Conservation (phyloP, 495 filamentous ascomycete species). For the Copromyces sp. region DNA sequence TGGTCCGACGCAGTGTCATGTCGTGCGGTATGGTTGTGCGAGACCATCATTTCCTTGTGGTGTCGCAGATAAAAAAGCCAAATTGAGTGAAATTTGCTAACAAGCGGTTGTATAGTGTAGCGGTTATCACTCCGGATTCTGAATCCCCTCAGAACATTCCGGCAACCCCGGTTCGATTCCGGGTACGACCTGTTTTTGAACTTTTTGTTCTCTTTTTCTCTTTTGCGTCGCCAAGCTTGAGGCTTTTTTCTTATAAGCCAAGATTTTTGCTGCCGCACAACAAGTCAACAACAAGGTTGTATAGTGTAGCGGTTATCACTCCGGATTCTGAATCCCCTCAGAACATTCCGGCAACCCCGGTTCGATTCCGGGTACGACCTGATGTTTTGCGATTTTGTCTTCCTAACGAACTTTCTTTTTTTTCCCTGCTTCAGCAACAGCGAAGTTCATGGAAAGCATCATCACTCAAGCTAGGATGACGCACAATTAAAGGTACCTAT, state of each 20-base stretch:
- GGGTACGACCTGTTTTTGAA: constrained; percentile 18
- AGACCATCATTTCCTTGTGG: neutral
- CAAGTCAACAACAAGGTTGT: neutral
- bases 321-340: neutral
- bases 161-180: constrained; percentile 26
- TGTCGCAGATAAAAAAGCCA: neutral
- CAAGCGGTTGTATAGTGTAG: neutral
- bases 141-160: neutral
- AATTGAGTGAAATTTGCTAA: neutral
- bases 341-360: constrained; percentile 19
- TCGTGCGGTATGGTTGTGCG: neutral
- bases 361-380: constrained; percentile 27
- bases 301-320: neutral
- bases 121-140: neutral
- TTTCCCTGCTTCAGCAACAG: neutral
- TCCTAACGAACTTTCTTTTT: neutral
- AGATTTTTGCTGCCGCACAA: neutral
- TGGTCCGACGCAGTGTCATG: neutral
- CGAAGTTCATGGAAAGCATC: neutral
- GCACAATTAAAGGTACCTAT: neutral
- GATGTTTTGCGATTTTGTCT: neutral
- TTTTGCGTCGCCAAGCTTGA: neutral
- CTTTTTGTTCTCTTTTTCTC: neutral
- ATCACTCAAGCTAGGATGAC: neutral
- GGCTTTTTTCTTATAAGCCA: neutral